Evolutionary conservation across 2,329 filamentous ascomycete genomes (phyloP), one percentile per base, ranked within the genome.

Genomic region (Sclerotinia spermophila): DNA sequence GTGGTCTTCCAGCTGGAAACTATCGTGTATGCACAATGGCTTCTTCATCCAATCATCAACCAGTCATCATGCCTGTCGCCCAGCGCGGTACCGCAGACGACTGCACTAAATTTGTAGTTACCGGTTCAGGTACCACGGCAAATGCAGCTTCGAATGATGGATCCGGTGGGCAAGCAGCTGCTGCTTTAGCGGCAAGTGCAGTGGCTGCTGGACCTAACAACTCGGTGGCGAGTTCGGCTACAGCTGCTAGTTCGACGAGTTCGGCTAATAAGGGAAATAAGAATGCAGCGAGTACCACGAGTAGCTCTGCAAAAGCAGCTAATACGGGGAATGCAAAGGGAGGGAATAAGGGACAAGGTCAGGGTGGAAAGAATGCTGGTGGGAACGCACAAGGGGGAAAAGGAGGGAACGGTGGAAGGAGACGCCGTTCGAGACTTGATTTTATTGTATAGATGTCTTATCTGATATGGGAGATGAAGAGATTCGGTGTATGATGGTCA

Each of bases 11-110:
- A 38, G 79, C 81, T 55, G 82, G 82, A 19, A 80, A 78, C 66
- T 84, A 83, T 71, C 79, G 82, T 66, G 77, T 83, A n/a, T 84
- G 82, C 76, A 83, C 82, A 11, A 79, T 84, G 79, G 78, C 78
- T 61, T 78, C 79, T 51, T 74, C 82, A 21, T 77, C 78, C 53
- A 84, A 83, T 74, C 82, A 84, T 77, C 81, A 82, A 62, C 80
- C 81, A 64, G 81, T 82, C 35, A 70, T 81, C 30, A 82, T 82
- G 81, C 81, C 81, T 38, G 80, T 84, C 55, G 82, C 82, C 51
- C 82, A 83, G 76, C 79, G 82, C 71, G 82, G 82, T 73, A 78
- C 81, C 55, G 78, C 81, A 42, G 82, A 84, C 73, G 82, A 84
- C 73, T 84, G 82, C 73, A 80, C 78, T 27, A 82, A 82, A 72